Conservation (phyloP, 768 basidiomycete species). For the Xerocomellus intermedius region DNA sequence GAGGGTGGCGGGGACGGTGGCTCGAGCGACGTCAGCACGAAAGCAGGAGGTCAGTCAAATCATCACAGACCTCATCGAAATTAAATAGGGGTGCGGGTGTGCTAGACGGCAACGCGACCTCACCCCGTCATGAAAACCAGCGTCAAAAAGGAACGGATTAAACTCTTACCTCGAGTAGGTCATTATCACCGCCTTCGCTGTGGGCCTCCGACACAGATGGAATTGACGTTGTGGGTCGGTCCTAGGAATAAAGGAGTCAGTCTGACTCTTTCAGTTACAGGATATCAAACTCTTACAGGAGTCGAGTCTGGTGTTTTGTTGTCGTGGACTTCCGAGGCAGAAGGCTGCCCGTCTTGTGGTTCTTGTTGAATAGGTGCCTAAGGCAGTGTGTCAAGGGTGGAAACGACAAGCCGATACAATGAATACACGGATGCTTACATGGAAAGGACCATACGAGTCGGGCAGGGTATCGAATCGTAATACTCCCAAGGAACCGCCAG, state of each 20-base stretch:
- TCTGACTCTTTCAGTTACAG: no score
- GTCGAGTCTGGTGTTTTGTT: background rate
- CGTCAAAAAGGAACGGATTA: background rate
- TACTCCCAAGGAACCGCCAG: background rate
- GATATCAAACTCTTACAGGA: no score
- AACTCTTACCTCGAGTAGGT: slow-evolving; percentile 1
- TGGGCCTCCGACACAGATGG: background rate
- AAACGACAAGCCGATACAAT: no score
- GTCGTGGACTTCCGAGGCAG: no score
- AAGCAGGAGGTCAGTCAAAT: background rate
- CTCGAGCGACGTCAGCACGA: background rate
- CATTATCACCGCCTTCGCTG: background rate
- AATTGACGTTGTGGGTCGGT: background rate
- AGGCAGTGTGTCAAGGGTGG: no score
- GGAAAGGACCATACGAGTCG: background rate
- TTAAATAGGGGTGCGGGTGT: background rate
- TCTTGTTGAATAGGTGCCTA: no score
- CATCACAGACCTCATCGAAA: background rate
- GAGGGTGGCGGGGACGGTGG: background rate
- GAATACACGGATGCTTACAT: no score
- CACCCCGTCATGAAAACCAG: background rate
- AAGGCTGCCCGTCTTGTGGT: no score
- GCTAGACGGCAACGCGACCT: background rate
- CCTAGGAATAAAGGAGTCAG: background rate
- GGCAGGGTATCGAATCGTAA: background rate